Evolutionary conservation across 2,329 filamentous ascomycete species (phyloP), one percentile per base, ranked within the genome.

Genomic region (Microdochium paspali): DNA sequence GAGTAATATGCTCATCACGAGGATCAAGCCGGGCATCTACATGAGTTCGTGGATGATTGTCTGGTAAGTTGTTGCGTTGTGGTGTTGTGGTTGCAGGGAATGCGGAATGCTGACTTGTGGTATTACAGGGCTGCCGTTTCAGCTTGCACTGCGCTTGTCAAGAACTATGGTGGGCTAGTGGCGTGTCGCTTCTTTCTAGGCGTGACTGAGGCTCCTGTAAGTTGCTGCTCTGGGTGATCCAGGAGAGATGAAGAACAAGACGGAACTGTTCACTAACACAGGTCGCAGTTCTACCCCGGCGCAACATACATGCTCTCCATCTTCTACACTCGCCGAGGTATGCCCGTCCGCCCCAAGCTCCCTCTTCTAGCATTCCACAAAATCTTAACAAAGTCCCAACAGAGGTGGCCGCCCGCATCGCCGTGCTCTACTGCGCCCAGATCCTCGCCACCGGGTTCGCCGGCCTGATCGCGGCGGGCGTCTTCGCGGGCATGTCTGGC

Each of bases 381-480:
- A n/a, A n/a, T n/a, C n/a, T n/a, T n/a, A n/a, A n/a, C n/a, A n/a
- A n/a, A n/a, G n/a, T n/a, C n/a, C n/a, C 24, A 32, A 42, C 21
- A 28, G 62, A 65, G 50, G 51, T 67, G 45, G 51, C 58, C 20
- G 40, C 57, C 42, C 58, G 63, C 42, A 62, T 66, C 44, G 62
- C 64, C 39, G 59, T 66, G 39, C 57, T 69, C 26, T 69, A 68
- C 49, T 60, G 60, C 3, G 62, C 60, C 0, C 61, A 64, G 35
- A 63, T 65, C 15, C 56, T 69, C 10, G 63, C 66, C n/a, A 64
- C 60, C 1, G 61, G 59, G 0, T 81, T 83, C 51, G 77, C 77
- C 55, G 79, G 79, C 7, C 66, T 82, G 4, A 69, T 82, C 15
- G 79, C 79, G 0, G 77, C 76, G 4, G 79, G 73, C 0, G 79